Conservation (phyloP, 75 land plant genomes). For the Pseudotsuga menziesii region DNA sequence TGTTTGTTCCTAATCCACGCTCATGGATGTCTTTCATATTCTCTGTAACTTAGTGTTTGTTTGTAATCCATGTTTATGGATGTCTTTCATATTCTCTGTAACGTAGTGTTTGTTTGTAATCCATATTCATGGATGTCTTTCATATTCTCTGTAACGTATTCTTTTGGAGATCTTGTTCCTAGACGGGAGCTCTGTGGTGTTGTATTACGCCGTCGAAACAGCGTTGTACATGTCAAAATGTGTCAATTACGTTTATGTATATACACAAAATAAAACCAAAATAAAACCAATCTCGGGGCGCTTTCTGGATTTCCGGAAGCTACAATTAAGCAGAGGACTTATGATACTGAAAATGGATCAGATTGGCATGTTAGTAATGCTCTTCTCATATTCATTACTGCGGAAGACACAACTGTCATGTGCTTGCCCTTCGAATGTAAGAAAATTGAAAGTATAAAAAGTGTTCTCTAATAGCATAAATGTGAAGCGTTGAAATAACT, state of each 20-base stretch:
- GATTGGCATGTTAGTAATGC: too few species aligned
- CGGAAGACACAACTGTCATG: too few species aligned
- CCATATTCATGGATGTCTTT: not conserved
- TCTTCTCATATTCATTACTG: too few species aligned
- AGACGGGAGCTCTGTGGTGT: not conserved
- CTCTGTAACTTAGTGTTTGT: not conserved
- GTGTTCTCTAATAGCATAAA: too few species aligned
- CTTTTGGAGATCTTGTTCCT: slow-evolving; percentile 5
- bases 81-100: not conserved
- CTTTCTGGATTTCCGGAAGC: too few species aligned
- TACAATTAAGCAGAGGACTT: too few species aligned
- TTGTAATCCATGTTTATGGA: not conserved
- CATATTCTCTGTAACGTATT: not conserved
- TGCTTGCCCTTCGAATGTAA: too few species aligned
- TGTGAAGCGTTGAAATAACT: too few species aligned
- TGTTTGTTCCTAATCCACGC: not conserved
- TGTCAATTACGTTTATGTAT: not conserved
- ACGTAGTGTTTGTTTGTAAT: not conserved
- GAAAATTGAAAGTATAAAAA: too few species aligned
- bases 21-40: not conserved
- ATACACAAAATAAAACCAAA: not conserved
- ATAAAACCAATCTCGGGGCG: too few species aligned
- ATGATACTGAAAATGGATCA: too few species aligned
- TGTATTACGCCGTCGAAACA: not conserved
- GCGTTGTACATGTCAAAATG: not conserved